phyloP scores from a whole-genome alignment of 352 stramenopile species.

The Pythium brassicae region DNA sequence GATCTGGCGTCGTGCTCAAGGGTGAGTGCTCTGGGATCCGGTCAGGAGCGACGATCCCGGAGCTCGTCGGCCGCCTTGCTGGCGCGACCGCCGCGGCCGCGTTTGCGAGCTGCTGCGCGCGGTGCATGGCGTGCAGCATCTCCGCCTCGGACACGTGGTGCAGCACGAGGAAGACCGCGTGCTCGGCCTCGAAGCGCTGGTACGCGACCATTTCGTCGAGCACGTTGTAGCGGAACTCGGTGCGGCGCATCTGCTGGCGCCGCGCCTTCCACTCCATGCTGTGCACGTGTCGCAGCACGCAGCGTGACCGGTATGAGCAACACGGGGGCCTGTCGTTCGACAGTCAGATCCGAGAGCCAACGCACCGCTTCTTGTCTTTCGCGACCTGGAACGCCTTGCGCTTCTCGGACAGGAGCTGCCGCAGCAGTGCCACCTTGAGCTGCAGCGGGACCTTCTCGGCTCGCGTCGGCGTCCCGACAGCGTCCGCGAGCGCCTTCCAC shows the following conservation, averaged over 20 bases:
- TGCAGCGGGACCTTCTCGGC: constrained; percentile 46
- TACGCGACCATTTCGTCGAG: constrained; percentile 59
- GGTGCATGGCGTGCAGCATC: constrained; percentile 49
- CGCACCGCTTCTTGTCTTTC: constrained; percentile 30
- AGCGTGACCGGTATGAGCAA: no score
- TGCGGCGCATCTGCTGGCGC: constrained; percentile 43
- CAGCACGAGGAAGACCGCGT: constrained; percentile 63
- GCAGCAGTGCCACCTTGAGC: constrained; percentile 47
- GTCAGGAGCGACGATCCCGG: neutral
- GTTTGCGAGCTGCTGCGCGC: constrained; percentile 23
- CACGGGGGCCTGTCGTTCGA: no score
- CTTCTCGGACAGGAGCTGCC: constrained; percentile 57
- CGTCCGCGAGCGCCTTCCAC: constrained; percentile 6
- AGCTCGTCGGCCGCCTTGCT: neutral
- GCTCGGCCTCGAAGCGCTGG: constrained; percentile 56
- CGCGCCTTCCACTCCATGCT: constrained; percentile 46
- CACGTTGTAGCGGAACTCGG: constrained; percentile 68
- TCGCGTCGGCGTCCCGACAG: constrained; percentile 1
- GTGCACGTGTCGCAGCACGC: no score
- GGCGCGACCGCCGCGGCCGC: neutral
- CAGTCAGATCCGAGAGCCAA: no score
- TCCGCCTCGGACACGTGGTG: constrained; percentile 56
- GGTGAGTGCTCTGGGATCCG: neutral
- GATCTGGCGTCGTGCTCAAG: neutral
- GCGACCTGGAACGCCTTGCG: constrained; percentile 41